Conservation (phyloP, 2,329 filamentous ascomycete species). For the Pseudocercospora fijiensis region DNA sequence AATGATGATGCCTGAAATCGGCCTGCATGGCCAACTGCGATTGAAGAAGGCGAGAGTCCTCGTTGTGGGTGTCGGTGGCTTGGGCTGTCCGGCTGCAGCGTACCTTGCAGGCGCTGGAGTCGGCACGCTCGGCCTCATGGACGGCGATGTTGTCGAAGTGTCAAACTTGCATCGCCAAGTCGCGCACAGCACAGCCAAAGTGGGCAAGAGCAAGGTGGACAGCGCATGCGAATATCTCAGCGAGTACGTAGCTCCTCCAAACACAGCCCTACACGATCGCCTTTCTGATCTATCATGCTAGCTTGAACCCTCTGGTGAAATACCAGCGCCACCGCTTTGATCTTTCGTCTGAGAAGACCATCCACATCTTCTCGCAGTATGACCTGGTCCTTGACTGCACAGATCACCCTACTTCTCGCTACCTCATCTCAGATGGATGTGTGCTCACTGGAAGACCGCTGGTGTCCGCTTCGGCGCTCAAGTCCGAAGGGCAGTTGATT, state of each 20-base stretch:
- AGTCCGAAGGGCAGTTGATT: constrained; percentile 85
- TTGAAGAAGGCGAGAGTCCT: constrained; percentile 71
- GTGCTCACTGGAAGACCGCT: constrained; percentile 76
- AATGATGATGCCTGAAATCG: constrained; percentile 81
- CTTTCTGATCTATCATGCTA: constrained; percentile 21
- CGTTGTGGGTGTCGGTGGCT: constrained; percentile 80
- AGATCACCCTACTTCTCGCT: constrained; percentile 86
- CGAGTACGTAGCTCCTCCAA: constrained; percentile 42
- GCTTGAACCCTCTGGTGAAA: constrained; percentile 67
- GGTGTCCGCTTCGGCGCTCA: constrained; percentile 84
- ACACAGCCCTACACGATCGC: neutral
- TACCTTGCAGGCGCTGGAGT: constrained; percentile 90
- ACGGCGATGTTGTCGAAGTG: constrained; percentile 81
- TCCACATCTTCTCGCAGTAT: constrained; percentile 66
- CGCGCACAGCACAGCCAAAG: constrained; percentile 67
- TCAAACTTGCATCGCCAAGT: constrained; percentile 95
- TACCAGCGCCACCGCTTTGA: constrained; percentile 64
- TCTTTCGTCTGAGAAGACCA: constrained; percentile 67
- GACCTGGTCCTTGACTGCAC: constrained; percentile 92
- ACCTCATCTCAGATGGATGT: constrained; percentile 87
- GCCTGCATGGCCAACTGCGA: constrained; percentile 73
- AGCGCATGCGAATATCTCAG: constrained; percentile 56
- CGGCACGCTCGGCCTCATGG: constrained; percentile 77
- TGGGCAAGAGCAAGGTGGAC: constrained; percentile 77
- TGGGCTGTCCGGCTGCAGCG: constrained; percentile 89